Conservation (phyloP, 495 filamentous ascomycete species). For the Penicillium turbatum region DNA sequence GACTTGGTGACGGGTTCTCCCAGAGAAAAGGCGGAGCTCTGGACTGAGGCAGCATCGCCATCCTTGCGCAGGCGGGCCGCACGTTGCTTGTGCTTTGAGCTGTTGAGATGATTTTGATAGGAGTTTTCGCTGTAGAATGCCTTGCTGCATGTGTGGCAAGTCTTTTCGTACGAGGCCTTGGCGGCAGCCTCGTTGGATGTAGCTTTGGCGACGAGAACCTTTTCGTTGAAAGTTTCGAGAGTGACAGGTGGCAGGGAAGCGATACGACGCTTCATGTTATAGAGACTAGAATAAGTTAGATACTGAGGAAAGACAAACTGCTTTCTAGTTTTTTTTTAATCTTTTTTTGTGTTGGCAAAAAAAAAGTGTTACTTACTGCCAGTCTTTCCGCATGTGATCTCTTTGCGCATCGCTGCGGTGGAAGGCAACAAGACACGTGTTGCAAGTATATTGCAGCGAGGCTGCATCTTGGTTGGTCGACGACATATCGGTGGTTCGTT, state of each 20-base stretch:
- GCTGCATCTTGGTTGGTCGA: slow-evolving; percentile 14
- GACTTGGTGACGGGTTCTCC: slow-evolving; percentile 66
- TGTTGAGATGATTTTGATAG: slow-evolving; percentile 86
- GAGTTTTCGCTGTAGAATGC: slow-evolving; percentile 95
- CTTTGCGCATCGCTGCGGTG: slow-evolving; percentile 89
- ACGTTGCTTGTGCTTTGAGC: slow-evolving; percentile 81
- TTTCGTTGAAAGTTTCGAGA: slow-evolving; percentile 91
- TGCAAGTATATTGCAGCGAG: slow-evolving; percentile 91
- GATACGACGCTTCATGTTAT: slow-evolving; percentile 95
- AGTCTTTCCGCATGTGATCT: slow-evolving; percentile 93
- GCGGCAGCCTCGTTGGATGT: slow-evolving; percentile 76
- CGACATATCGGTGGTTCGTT: slow-evolving; percentile 16
- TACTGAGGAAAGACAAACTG: neutral
- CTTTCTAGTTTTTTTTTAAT: neutral
- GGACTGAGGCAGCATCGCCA: slow-evolving; percentile 66
- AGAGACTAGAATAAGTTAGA: slow-evolving; percentile 55
- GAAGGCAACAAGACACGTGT: slow-evolving; percentile 96
- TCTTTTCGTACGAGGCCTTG: slow-evolving; percentile 82
- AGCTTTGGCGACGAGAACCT: slow-evolving; percentile 90
- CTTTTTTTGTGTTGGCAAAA: neutral
- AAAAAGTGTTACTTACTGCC: slow-evolving; percentile 67
- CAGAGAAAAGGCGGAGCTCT: slow-evolving; percentile 87
- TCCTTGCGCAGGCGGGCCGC: slow-evolving; percentile 46
- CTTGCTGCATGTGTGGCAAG: slow-evolving; percentile 79
- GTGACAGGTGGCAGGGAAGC: slow-evolving; percentile 87